Base-by-base conservation (phyloP, 495 filamentous ascomycete species). In the Aspergillus egyptiacus region DNA sequence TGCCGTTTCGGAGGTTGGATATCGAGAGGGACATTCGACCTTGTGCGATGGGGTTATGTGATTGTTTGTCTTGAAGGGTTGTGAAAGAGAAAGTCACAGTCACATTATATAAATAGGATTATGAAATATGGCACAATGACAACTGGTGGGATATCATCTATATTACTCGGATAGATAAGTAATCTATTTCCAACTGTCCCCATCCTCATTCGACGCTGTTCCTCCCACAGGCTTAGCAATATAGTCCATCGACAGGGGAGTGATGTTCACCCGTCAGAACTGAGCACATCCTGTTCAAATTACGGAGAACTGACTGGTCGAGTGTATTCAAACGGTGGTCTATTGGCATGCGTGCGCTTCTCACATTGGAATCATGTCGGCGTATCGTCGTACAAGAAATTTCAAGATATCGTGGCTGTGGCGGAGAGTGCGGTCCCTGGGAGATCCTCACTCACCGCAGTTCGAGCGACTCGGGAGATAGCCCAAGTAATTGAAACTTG, bases 11-110 rank as follows among this genome's bases (percentile, higher is more conserved):
- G 44, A 45, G 37, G 28, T 38, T 68, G 37, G 63, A 68, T 52
- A 62, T 68, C 34, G 63, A 64, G 39, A 22, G 34, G 27, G 60
- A 68, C 53, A 40, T 68, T n/a, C 45, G 44, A 17, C 55, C 57
- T 44, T 68, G 65, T 57, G 63, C 65, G 35, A 53, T 13, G n/a
- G 63, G 59, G n/a, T 9, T 6, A 9, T 66, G 63, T 43, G 13
- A 30, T 14, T 66, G 63, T 55, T 46, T 61, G 23, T 44, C 41
- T 6, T 44, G 11, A 32, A 15, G 31, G 23, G 36, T 13, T 8
- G 14, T 32, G 1, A 8, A 13, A 9, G 23, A 19, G 8, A 33
- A n/a, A 19, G 15, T 10, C 22, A n/a, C 27, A 23, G 1, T 24
- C 2, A 10, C 19, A 45, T 15, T 33, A 11, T 34, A 31, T 43